Evolutionary conservation across 1,284 basidiomycete genomes (phyloP), one percentile per base, ranked within the genome.

Genomic region (Malassezia sp.): DNA sequence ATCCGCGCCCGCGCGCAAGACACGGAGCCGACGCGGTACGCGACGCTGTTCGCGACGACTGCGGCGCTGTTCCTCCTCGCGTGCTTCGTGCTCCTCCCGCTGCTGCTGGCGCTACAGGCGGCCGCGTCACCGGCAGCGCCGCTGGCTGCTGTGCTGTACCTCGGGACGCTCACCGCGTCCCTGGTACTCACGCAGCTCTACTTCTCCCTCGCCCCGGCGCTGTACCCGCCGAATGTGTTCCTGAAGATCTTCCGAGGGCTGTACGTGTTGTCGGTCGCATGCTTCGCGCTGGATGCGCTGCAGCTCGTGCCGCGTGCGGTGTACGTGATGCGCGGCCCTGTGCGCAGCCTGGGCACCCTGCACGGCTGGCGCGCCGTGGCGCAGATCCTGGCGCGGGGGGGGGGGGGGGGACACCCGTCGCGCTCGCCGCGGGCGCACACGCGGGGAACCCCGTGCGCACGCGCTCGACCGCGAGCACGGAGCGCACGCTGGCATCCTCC

Each of bases 61-160:
- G 52, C 60, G 1, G 40, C 50, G 3, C 52, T 51, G 15, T 59
- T 56, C 18, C 50, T 66, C 10, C 12, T 66, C 18, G 52, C 56
- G 26, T 63, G 63, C 45, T 65, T 63, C 28, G 32, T 67, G 21
- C 42, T 67, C 26, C 54, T 67, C 10, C 63, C 63, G 11, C 33
- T 61, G 32, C 47, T 61, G 17, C 52, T 67, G 10, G 50, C 51
- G 14, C 50, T 67, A 8, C 54, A 61, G 7, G 57, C 63, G 21
- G 63, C 56, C 11, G 41, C 51, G 21, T 67, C 64, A 18, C 45
- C 36, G 4, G 54, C 64, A 2, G 57, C 60, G 12, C 60, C 64
- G 2, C 35, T 64, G 1, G 29, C 51, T 9, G 54, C 57, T 5
- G 45, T 61, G 5, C 23, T 62, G 28, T 66, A 66, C 49, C 49